Evolutionary conservation across 1,284 basidiomycete genomes (phyloP).

Genomic region (Ceratobasidium sp.): DNA sequence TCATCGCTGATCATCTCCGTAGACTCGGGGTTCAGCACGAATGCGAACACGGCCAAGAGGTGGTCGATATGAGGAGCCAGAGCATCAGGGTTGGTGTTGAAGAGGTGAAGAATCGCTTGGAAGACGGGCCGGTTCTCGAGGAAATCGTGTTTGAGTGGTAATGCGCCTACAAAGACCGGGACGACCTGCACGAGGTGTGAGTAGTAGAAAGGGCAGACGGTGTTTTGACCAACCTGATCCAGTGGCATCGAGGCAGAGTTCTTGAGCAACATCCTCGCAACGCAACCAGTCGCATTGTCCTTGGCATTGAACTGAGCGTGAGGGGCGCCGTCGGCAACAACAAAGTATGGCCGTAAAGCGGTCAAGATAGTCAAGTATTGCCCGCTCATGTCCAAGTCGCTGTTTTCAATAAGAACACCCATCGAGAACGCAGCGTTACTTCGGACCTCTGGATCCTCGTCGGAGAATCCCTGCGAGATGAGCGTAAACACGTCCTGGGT

Average conservation of each 20-base stretch:
- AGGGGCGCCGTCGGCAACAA: slow-evolving; percentile 64
- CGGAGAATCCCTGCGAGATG: slow-evolving; percentile 82
- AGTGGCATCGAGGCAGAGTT: slow-evolving; percentile 85
- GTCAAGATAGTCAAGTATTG: slow-evolving; percentile 84
- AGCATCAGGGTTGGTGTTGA: slow-evolving; percentile 73
- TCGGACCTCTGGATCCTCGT: slow-evolving; percentile 89
- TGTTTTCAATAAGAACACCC: slow-evolving; percentile 91
- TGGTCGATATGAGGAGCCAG: slow-evolving; percentile 82
- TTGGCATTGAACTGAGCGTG: slow-evolving; percentile 80
- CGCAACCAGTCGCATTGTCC: slow-evolving; percentile 95
- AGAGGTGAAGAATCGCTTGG: slow-evolving; percentile 87
- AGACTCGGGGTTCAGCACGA: slow-evolving; percentile 78
- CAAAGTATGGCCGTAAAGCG: slow-evolving; percentile 85
- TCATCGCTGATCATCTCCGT: slow-evolving; percentile 81
- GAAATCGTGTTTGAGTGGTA: slow-evolving; percentile 88
- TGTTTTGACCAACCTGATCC: slow-evolving; percentile 59
- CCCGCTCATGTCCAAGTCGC: slow-evolving; percentile 78
- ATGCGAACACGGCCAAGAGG: slow-evolving; percentile 81
- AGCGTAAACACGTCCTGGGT: slow-evolving; percentile 64
- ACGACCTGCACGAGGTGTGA: slow-evolving; percentile 60
- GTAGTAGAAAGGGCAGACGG: not conserved
- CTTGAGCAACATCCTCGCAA: slow-evolving; percentile 86
- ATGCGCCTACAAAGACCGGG: slow-evolving; percentile 79
- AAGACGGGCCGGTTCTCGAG: slow-evolving; percentile 92
- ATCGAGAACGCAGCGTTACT: slow-evolving; percentile 96